Conservation (phyloP, 2,329 filamentous ascomycete genomes). For the Penicillium sp. region DNA sequence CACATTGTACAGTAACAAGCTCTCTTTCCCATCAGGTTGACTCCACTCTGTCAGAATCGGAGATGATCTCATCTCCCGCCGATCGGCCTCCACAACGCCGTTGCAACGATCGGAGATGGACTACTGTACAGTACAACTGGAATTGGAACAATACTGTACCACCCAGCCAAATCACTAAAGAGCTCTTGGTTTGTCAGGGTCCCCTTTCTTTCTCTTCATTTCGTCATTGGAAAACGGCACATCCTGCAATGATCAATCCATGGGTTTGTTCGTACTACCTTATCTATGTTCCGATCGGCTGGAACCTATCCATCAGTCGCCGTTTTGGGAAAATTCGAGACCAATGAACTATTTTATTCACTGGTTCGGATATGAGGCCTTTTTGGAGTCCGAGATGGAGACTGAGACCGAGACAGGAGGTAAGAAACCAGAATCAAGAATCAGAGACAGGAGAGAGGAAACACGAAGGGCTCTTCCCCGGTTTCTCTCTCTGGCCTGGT, state of each 20-base stretch:
- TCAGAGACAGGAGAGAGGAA: not conserved
- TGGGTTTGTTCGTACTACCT: slow-evolving; percentile 25
- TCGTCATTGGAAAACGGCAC: not conserved
- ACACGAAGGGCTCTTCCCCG: not conserved
- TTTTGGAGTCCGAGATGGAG: not conserved
- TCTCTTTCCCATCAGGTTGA: no score
- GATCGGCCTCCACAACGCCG: slow-evolving; percentile 12
- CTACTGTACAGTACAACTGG: no score
- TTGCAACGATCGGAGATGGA: slow-evolving; percentile 8
- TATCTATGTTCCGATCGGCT: slow-evolving; percentile 14
- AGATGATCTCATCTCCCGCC: slow-evolving; percentile 26
- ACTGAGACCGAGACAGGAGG: not conserved
- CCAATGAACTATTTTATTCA: not conserved
- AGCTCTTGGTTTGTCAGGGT: not conserved
- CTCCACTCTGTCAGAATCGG: slow-evolving; percentile 6
- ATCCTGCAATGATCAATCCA: not conserved
- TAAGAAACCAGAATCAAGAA: not conserved
- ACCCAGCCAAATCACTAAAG: slow-evolving; percentile 7
- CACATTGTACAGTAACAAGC: not conserved
- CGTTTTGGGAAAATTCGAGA: slow-evolving; percentile 23
- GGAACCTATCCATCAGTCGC: slow-evolving; percentile 22
- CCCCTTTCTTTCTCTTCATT: not conserved
- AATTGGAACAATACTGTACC: slow-evolving; percentile 24
- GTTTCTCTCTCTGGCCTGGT: not conserved
- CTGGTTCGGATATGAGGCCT: not conserved